Percentiles rank a stretch among this genome's conserved stretches.
phyloP scores from a whole-genome alignment of 805 yeast genomes.

The Priceomyces melissophilus region DNA sequence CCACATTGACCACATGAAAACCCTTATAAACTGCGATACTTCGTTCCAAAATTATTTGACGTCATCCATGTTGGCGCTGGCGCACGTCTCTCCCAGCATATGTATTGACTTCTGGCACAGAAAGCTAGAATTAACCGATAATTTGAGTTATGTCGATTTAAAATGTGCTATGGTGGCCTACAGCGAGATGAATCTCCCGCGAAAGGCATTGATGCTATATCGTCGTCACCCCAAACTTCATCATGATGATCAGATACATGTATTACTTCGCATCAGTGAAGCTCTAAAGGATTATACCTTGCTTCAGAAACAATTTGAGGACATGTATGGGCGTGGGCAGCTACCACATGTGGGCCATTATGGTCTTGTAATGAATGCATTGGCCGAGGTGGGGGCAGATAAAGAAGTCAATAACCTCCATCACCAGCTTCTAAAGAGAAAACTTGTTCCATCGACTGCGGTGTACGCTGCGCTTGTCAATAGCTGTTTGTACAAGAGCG shows the following conservation, averaged over 20 bases:
- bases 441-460: constrained; percentile 43
- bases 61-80: constrained; percentile 12
- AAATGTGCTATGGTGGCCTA: constrained; percentile 29
- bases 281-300: constrained; percentile 48
- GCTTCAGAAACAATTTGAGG: constrained; percentile 56
- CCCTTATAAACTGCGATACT: constrained; percentile 2
- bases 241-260: constrained; percentile 45
- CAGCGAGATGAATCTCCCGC: constrained; percentile 16
- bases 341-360: constrained; percentile 56
- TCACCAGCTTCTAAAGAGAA: constrained; percentile 42
- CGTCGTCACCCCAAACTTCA: constrained; percentile 38
- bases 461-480: constrained; percentile 46
- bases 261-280: constrained; percentile 46
- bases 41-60: constrained; percentile 14
- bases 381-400: constrained; percentile 49
- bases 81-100: constrained; percentile 12
- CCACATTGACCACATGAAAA: constrained; percentile 9
- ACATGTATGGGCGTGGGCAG: constrained; percentile 50
- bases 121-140: constrained; percentile 10
- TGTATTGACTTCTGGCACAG: constrained; percentile 20
- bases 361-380: constrained; percentile 55
- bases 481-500: constrained; percentile 33
- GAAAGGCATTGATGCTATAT: constrained; percentile 27
- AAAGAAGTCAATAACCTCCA: constrained; percentile 49
- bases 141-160: constrained; percentile 21